A percentile compares a stretch with the other conserved stretches of the same genome.
These are phyloP conservation scores for Hordeum pubiflorum DNA, from an alignment of 202 grass and related monocot genomes.

Conservation along the genomic window DNA sequence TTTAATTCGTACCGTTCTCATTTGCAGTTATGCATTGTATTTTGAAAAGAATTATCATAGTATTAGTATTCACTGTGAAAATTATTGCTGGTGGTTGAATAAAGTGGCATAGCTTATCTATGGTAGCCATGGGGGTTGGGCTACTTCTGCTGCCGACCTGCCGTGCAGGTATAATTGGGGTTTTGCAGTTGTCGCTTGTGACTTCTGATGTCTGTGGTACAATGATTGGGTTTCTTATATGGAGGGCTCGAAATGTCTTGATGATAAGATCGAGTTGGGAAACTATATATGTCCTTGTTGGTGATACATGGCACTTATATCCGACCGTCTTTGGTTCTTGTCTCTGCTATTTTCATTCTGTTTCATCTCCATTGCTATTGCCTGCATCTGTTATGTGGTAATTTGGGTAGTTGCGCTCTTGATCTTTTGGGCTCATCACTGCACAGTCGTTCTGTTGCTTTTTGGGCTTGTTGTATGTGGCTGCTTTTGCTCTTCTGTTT, in stretches of 20 bases:
- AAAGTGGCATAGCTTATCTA: conserved; percentile 3
- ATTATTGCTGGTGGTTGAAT: conserved; percentile 19
- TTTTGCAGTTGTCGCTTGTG: not conserved
- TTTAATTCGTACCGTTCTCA: not conserved
- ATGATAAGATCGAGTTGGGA: not conserved
- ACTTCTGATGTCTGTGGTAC: not conserved
- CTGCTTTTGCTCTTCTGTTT: not conserved
- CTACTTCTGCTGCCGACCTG: not conserved
- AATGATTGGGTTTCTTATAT: conserved; percentile 30
- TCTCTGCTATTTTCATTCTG: conserved; percentile 6
- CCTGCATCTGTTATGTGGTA: not conserved
- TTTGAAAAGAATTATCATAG: not conserved
- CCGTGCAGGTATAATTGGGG: conserved; percentile 12
- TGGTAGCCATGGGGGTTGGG: not conserved
- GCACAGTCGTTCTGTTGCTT: not conserved
- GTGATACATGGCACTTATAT: conserved; percentile 7
- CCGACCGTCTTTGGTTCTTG: not conserved
- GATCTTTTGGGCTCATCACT: not conserved
- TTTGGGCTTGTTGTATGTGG: not conserved
- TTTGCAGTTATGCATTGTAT: not conserved
- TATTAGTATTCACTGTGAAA: not conserved
- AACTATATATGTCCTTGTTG: not conserved
- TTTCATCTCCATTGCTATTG: not conserved
- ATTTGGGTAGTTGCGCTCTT: not conserved
- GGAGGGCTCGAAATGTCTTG: not conserved